These are phyloP conservation scores for Myxozyma neglecta DNA, from an alignment of 805 yeast species.

Conservation along the genomic window DNA sequence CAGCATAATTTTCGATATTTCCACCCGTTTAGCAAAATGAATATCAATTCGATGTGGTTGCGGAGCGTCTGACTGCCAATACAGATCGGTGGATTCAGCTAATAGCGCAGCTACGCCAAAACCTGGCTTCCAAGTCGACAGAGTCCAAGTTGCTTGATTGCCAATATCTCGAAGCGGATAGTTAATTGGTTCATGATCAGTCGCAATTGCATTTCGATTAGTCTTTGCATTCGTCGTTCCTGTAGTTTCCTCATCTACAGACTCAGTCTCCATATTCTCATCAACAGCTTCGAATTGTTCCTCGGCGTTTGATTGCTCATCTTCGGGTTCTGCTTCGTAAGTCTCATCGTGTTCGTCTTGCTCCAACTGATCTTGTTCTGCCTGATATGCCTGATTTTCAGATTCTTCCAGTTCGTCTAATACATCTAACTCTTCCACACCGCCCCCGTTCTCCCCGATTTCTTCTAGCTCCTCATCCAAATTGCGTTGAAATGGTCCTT, in stretches of 20 bases:
- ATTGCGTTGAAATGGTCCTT: too few relatives aligned
- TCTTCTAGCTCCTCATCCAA: too few relatives aligned
- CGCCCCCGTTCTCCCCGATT: too few relatives aligned
- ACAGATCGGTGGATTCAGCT: constrained; percentile 61
- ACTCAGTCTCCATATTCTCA: neutral
- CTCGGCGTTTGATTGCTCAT: neutral
- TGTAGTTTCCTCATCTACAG: neutral
- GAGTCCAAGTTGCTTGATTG: constrained; percentile 77
- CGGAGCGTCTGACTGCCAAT: constrained; percentile 94
- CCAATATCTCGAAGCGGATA: constrained; percentile 57
- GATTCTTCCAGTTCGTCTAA: too few relatives aligned
- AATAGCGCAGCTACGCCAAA: constrained; percentile 70
- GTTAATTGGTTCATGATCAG: neutral
- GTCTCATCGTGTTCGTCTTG: too few relatives aligned
- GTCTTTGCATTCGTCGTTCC: neutral
- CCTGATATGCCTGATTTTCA: too few relatives aligned
- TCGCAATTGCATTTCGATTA: neutral
- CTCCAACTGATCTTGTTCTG: too few relatives aligned
- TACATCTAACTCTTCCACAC: too few relatives aligned
- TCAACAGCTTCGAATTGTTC: neutral
- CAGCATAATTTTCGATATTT: constrained; percentile 64
- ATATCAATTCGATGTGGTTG: constrained; percentile 83
- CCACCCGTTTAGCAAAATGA: constrained; percentile 75
- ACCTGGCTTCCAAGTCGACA: constrained; percentile 73
- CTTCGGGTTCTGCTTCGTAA: neutral